Evolutionary conservation across 306 rosid species (phyloP), one percentile per base, ranked within the genome.

Genomic region (Casuarina cunninghamiana): DNA sequence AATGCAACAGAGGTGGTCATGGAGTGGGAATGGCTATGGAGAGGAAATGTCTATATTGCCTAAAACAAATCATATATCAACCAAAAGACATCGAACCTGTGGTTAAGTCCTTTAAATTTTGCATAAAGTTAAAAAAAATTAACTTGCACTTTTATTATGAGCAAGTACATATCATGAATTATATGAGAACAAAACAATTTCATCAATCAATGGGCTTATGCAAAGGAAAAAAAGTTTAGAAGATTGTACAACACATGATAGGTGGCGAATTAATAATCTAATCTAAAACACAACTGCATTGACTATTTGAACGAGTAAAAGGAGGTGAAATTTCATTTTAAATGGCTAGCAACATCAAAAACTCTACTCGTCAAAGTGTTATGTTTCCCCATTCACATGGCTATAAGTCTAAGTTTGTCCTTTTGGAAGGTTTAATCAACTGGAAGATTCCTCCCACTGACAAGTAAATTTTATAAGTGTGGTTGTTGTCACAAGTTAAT

Each of bases 401-500:
- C 8, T 44, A 9, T 44, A 4, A 44, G 48, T 44, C 5, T 5
- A 44, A 44, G 5, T 44, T 44, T 44, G 48, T 44, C 48, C 6
- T 44, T 44, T 44, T 44, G 48, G 48, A 9, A 44, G 48, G 9
- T 44, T 44, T 44, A 44, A 44, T 44, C 6, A 44, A 44, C 8
- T 44, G 8, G 48, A 44, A 44, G 1, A 44, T 44, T 44, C 8
- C 5, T 9, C 8, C 48, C 48, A 4, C 32, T 26, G 32, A 44
- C 48, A 44, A 44, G 48, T 44, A 44, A 44, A 44, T 44, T 44
- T 44, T 8, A 44, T 4, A 44, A 44, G 48, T 44, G 6, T 5
- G 5, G 69, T 77, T 26, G 32, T 35, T 83, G 46, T 73, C 45
- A 45, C 17, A 53, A 48, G 75, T 73, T 80, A 74, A 51, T 48